These are phyloP conservation scores for Cladochytrium replicatum DNA, from an alignment of 192 early-diverging fungal species.

Conservation along the genomic window DNA sequence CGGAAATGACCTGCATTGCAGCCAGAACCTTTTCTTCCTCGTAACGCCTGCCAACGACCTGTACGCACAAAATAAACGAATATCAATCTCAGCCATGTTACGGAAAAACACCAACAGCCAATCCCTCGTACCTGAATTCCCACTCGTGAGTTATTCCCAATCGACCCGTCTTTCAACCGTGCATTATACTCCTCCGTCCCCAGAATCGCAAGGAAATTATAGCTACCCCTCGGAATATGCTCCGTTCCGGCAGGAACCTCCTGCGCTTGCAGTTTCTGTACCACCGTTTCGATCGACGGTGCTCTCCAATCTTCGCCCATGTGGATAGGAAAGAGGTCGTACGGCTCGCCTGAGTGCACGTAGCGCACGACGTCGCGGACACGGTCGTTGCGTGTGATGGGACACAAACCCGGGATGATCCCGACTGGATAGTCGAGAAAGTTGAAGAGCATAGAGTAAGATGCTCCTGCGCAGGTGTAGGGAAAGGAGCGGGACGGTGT, in stretches of 20 bases:
- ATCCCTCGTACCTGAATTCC: too few species aligned
- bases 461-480: background rate
- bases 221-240: constrained; percentile 3
- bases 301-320: too few species aligned
- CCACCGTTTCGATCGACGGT: too few species aligned
- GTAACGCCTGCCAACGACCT: constrained; percentile 11
- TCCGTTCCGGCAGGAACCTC: too few species aligned
- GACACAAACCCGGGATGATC: constrained; percentile 1
- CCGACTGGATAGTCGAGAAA: constrained; percentile 7
- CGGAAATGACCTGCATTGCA: constrained; percentile 6
- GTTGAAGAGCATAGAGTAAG: constrained; percentile 4
- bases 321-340: too few species aligned
- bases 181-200: constrained; percentile 5
- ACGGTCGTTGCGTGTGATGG: background rate
- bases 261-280: too few species aligned
- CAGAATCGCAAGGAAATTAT: constrained; percentile 3
- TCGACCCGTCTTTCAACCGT: background rate
- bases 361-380: background rate
- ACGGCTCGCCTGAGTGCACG: too few species aligned
- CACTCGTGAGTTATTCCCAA: too few species aligned
- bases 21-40: constrained; percentile 14
- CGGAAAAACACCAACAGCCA: too few species aligned
- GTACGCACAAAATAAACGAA: background rate
- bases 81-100: background rate
- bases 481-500: background rate